These are phyloP conservation scores for Oxytropis ochrocephala DNA, from an alignment of 306 rosid genomes.

Conservation along the genomic window DNA sequence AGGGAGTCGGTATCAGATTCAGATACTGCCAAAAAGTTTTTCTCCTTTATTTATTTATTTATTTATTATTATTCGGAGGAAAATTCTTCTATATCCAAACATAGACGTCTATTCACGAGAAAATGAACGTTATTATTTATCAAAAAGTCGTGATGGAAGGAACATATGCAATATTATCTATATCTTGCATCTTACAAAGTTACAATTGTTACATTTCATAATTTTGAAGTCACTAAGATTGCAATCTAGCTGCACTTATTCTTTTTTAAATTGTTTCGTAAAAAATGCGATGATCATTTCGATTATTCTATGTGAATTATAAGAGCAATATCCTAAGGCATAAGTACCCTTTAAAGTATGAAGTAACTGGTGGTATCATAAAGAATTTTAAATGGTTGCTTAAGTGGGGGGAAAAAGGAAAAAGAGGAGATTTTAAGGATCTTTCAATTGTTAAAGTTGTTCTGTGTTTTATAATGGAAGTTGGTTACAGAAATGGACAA, in stretches of 20 bases:
- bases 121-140: background rate
- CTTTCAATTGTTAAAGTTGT: background rate
- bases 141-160: background rate
- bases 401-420: background rate
- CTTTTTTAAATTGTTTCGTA: background rate
- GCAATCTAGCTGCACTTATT: constrained; percentile 24
- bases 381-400: background rate
- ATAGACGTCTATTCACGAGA: background rate
- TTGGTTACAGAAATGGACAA: constrained; percentile 4
- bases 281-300: background rate
- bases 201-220: background rate
- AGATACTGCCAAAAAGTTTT: background rate
- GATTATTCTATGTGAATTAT: background rate
- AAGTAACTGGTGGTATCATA: background rate
- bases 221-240: constrained; percentile 19
- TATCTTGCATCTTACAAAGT: background rate
- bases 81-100: background rate
- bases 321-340: background rate
- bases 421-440: background rate
- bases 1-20: background rate
- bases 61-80: no score
- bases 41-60: background rate
- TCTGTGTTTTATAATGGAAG: constrained; percentile 6
- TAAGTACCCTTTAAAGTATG: background rate
- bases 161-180: constrained; percentile 11